Conservation (phyloP, 176 grass and related monocot genomes). For the Raddia distichophylla region DNA sequence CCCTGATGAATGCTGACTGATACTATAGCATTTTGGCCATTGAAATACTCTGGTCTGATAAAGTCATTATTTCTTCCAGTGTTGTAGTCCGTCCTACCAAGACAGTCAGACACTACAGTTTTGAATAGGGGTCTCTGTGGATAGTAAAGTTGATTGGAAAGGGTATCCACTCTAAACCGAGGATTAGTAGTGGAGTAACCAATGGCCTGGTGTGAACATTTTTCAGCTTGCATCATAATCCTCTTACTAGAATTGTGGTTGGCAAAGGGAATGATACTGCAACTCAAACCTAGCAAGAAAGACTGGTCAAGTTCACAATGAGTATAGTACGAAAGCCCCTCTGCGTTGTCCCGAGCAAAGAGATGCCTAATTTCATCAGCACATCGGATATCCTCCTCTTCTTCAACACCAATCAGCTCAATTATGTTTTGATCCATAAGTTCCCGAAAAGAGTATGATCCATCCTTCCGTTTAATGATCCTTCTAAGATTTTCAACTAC, state of each 20-base stretch:
- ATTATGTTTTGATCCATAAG: slow-evolving; percentile 81
- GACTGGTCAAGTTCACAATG: slow-evolving; percentile 88
- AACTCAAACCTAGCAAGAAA: slow-evolving; percentile 85
- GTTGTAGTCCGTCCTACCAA: slow-evolving; percentile 45
- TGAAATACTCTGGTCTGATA: slow-evolving; percentile 75
- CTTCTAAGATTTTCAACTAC: slow-evolving; percentile 77
- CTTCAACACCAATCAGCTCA: slow-evolving; percentile 81
- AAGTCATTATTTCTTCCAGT: slow-evolving; percentile 53
- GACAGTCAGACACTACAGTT: slow-evolving; percentile 72
- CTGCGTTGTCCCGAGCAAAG: slow-evolving; percentile 42
- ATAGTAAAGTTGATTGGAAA: slow-evolving; percentile 83
- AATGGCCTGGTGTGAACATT: slow-evolving; percentile 85
- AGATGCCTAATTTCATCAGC: slow-evolving; percentile 74
- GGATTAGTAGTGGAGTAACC: slow-evolving; percentile 80
- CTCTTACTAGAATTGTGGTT: slow-evolving; percentile 78
- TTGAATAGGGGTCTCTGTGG: slow-evolving; percentile 87
- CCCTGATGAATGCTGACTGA: slow-evolving; percentile 81
- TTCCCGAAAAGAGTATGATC: slow-evolving; percentile 58
- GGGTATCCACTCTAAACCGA: slow-evolving; percentile 62
- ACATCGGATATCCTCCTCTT: slow-evolving; percentile 81
- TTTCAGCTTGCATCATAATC: slow-evolving; percentile 79
- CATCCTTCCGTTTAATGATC: slow-evolving; percentile 52
- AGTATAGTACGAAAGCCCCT: slow-evolving; percentile 52
- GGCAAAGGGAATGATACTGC: slow-evolving; percentile 83
- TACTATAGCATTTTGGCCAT: slow-evolving; percentile 88